Base-by-base conservation (phyloP, 2,329 filamentous ascomycete genomes). In the Magnaporthiopsis rhizophila region DNA sequence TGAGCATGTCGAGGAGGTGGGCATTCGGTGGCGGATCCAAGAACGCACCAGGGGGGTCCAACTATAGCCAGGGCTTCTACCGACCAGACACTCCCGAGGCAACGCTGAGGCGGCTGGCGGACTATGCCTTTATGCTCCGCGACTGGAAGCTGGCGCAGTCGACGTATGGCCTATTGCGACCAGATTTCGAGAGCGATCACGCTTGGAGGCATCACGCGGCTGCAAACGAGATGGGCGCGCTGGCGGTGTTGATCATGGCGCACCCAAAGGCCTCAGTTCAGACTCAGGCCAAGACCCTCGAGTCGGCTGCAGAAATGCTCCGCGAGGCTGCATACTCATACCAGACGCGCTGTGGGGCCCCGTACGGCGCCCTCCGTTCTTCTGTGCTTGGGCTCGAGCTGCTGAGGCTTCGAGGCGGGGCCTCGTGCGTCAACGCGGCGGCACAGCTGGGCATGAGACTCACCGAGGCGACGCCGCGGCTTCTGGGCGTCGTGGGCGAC, bases 121-220 rank as follows among this genome's bases (percentile, higher is more conserved):
- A 99, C 74, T 98, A 94, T 76, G 89, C 92, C 13, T 96, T 99
- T 72, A 97, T 99, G 93, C 83, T 99, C 53, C 86, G 95, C 38
- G 96, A 99, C 75, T 99, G 90, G 87, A 97, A 96, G 75, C 80
- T 99, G 50, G 91, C 95, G 12, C 86, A 95, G 69, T 92, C 89
- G 15, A 97, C 91, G 0, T 99, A 97, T 73, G 94, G 99, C 65
- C 83, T 99, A 6, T 78, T 99, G 11, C 86, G 92, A 63, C 85
- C 88, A 9, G 96, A 99, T 74, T 99, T 94, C 74, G 88, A 87
- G 72, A 95, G 95, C 73, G 93, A 97, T 74, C 98, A 98, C 75
- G 96, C 95, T 1, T 99, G 95, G 95, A 91, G 87, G 70, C 91
- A 98, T 72, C 92, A 97, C 73, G 95, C 95, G 0, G 94, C 91